These are phyloP conservation scores for Eutrema japonicum DNA, from an alignment of 345 rosid genomes.

Conservation along the genomic window DNA sequence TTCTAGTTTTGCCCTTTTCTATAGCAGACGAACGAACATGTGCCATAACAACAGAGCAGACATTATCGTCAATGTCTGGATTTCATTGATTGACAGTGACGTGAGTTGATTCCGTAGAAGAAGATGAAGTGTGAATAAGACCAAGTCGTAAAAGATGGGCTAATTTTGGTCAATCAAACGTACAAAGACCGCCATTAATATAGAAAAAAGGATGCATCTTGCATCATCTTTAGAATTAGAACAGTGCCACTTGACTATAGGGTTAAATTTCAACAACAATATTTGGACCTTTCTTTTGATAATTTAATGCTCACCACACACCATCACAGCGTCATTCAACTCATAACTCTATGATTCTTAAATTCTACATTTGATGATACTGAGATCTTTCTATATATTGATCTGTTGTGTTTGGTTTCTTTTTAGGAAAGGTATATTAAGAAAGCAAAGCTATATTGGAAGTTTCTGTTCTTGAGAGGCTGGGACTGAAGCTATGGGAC, in stretches of 20 bases:
- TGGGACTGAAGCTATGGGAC: constrained; percentile 22
- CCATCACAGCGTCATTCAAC: neutral
- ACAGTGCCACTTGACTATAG: constrained; percentile 24
- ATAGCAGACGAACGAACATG: neutral
- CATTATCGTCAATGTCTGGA: constrained; percentile 31
- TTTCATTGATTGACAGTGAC: constrained; percentile 14
- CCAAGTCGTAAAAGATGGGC: constrained; percentile 8
- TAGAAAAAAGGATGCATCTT: neutral
- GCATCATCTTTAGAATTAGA: constrained; percentile 19
- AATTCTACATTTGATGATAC: constrained; percentile 4
- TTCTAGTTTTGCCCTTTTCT: neutral
- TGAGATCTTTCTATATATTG: constrained; percentile 4
- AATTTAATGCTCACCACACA: constrained; percentile 2
- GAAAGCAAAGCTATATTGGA: neutral
- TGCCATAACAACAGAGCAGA: neutral
- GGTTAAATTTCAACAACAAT: neutral
- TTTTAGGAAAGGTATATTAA: neutral
- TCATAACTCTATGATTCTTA: neutral
- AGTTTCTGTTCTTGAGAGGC: neutral
- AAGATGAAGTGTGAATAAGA: constrained; percentile 25
- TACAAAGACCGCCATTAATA: constrained; percentile 26
- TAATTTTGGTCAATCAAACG: constrained; percentile 15
- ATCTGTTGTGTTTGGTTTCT: constrained; percentile 7
- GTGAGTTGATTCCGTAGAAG: constrained; percentile 1
- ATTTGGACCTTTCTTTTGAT: constrained; percentile 32